These are phyloP conservation scores for Lasiosphaeria ovina DNA, from an alignment of 495 filamentous ascomycete species.

Conservation along the genomic window DNA sequence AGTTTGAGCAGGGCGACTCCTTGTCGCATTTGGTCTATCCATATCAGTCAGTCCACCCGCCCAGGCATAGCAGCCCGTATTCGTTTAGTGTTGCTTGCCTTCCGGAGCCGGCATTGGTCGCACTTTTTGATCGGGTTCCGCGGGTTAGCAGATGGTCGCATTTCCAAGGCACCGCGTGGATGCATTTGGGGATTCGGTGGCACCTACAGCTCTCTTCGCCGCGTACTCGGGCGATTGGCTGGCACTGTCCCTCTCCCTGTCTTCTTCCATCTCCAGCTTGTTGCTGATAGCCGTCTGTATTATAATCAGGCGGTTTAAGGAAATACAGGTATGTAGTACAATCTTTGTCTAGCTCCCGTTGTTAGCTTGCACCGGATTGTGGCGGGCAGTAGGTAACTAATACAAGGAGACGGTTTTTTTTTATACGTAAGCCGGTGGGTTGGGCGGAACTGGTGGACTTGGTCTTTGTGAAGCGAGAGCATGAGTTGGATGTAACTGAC, in stretches of 20 bases:
- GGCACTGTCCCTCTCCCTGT: neutral
- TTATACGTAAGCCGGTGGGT: too few relatives aligned
- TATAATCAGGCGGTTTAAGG: too few relatives aligned
- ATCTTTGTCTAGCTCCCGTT: too few relatives aligned
- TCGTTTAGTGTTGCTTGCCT: conserved; percentile 18
- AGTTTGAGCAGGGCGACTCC: conserved; percentile 64
- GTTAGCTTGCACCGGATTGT: too few relatives aligned
- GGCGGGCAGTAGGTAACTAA: too few relatives aligned
- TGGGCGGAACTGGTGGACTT: too few relatives aligned
- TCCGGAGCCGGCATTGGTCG: conserved; percentile 35
- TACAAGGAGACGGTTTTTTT: too few relatives aligned
- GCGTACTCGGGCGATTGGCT: neutral
- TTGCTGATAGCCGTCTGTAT: too few relatives aligned
- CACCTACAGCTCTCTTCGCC: conserved; percentile 18
- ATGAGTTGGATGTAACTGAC: too few relatives aligned
- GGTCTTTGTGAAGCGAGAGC: too few relatives aligned
- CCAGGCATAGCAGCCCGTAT: too few relatives aligned
- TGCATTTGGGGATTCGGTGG: neutral
- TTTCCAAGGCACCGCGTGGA: neutral
- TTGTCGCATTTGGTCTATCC: conserved; percentile 67
- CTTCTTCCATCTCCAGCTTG: neutral
- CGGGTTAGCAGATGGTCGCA: conserved; percentile 13
- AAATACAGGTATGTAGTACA: too few relatives aligned
- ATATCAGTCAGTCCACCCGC: neutral
- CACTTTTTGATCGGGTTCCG: conserved; percentile 20